These are phyloP conservation scores for Penicillium thymicola DNA, from an alignment of 2,329 filamentous ascomycete species.

Conservation along the genomic window DNA sequence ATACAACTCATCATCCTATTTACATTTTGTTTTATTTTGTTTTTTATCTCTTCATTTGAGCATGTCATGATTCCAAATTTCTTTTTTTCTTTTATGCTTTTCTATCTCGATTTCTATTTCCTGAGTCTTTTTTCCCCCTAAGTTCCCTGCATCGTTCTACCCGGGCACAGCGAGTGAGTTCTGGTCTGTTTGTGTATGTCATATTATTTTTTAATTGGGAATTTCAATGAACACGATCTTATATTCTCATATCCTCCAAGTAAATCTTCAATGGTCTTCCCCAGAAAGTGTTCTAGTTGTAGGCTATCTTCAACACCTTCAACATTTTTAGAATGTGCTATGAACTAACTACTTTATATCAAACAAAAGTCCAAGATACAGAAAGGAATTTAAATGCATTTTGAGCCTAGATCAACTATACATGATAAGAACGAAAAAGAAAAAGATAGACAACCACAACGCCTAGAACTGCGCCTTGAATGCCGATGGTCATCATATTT, in stretches of 20 bases:
- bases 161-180: conserved; percentile 29
- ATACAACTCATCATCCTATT: not conserved
- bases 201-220: conserved; percentile 15
- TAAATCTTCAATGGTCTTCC: not conserved
- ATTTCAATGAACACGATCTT: conserved; percentile 21
- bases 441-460: conserved; percentile 3
- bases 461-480: conserved; percentile 13
- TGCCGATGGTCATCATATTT: conserved; percentile 6
- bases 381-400: not conserved
- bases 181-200: conserved; percentile 24
- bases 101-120: not conserved
- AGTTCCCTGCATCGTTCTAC: conserved; percentile 19
- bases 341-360: not conserved
- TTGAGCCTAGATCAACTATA: not conserved
- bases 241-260: not conserved
- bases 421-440: not conserved
- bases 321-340: no score
- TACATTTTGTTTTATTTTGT: conserved; percentile 10
- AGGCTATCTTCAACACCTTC: not conserved
- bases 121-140: not conserved
- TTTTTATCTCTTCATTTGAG: conserved; percentile 4
- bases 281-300: not conserved
- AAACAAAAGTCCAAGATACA: not conserved
- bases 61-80: conserved; percentile 7
- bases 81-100: not conserved